A percentile compares a stretch with the other conserved stretches of the same genome.
phyloP scores from a whole-genome alignment of 2,329 filamentous ascomycete species.

The Pestalotiopsis sp. region DNA sequence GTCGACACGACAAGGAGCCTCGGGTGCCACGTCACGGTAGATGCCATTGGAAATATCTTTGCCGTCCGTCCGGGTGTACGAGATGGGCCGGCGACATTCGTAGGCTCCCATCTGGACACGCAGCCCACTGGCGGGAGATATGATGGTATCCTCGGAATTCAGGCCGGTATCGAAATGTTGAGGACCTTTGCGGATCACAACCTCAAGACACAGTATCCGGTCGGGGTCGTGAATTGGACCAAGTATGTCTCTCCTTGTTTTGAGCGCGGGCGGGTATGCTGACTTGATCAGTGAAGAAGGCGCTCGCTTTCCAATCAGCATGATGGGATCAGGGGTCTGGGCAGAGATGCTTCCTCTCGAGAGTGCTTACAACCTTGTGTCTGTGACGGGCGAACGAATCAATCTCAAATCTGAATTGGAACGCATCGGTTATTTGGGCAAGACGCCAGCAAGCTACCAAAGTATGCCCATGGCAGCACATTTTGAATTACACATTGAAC shows the following conservation, averaged over 20 bases:
- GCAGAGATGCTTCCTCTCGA: constrained; percentile 67
- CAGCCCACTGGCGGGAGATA: constrained; percentile 70
- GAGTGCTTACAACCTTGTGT: constrained; percentile 60
- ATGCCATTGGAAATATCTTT: constrained; percentile 83
- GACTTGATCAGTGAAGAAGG: constrained; percentile 69
- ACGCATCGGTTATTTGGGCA: constrained; percentile 72
- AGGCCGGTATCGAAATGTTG: constrained; percentile 74
- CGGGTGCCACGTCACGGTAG: constrained; percentile 69
- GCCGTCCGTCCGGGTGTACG: constrained; percentile 67
- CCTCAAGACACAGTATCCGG: constrained; percentile 69
- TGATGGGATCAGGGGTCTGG: constrained; percentile 78
- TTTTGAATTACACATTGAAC: constrained; percentile 86
- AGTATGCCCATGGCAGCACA: constrained; percentile 72
- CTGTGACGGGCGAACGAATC: constrained; percentile 62
- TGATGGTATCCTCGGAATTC: constrained; percentile 77
- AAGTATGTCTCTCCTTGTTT: constrained; percentile 42
- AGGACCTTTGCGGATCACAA: constrained; percentile 68
- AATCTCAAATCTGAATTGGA: constrained; percentile 71
- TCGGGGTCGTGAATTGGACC: constrained; percentile 80
- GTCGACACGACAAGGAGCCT: constrained; percentile 62
- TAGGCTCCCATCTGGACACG: constrained; percentile 71
- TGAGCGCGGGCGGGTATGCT: not conserved
- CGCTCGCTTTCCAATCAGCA: constrained; percentile 76
- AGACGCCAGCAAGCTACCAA: constrained; percentile 56
- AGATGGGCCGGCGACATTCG: constrained; percentile 65